Evolutionary conservation across 768 basidiomycete species (phyloP), one percentile per base, ranked within the genome.

Genomic region (Lentinula sp.): DNA sequence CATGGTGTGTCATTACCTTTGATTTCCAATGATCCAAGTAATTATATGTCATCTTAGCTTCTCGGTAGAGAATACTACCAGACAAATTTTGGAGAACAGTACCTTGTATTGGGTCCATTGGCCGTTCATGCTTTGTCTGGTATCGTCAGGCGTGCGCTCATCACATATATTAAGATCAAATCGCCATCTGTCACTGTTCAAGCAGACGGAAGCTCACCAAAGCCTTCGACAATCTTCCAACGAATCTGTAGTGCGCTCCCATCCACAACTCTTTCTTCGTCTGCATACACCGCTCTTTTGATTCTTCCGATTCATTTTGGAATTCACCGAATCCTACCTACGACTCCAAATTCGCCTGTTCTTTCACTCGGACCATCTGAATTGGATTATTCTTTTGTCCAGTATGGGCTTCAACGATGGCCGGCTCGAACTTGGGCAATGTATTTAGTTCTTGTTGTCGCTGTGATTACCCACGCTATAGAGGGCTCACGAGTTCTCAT

Each of bases 61-160:
- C 76, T 95, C 11, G 90, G 91, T 9, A 76, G 92, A 57, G 92
- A 93, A 73, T 93, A 92, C 72, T 95, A 95, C 70, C 91, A 94
- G 69, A 89, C 87, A 0, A 60, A 74, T 0, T 78, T 86, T 56
- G 82, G 83, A 21, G 91, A 95, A 71, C 82, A 78, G 43, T 82
- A 83, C 46, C 82, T 93, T 11, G 76, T 94, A 9, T 75, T 89
- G 35, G 73, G 75, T 1, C 92, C 93, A 0, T 72, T 95, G n/a
- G 74, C 74, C 34, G 67, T 86, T 8, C 93, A 95, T 67, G 71
- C 84, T 21, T 61, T 82, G 5, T 78, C 88, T 0, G 84, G 83
- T 3, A 61, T 82, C n/a, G 65, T 80, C 7, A 87, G 87, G 63
- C 84, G 91, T 2, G 61, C 89, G 5, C 62, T 87, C 32, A 79